These are phyloP conservation scores for Fusarium dimerum DNA, from an alignment of 2,329 filamentous ascomycete species.

Conservation along the genomic window DNA sequence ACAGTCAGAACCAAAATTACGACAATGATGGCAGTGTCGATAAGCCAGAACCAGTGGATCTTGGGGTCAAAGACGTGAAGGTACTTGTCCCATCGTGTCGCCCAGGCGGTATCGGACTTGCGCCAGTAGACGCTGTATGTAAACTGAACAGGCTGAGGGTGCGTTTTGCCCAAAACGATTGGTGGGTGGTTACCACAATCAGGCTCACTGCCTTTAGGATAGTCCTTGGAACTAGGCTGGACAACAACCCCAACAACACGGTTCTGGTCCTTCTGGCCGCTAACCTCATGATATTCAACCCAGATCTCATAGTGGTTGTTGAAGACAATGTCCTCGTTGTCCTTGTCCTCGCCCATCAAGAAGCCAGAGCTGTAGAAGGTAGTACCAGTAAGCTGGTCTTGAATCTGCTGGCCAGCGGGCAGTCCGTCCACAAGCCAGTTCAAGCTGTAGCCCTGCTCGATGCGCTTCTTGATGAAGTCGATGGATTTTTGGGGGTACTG, in stretches of 20 bases:
- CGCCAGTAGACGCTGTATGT: conserved; percentile 94
- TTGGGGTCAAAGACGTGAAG: conserved; percentile 95
- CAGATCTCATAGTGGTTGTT: conserved; percentile 97
- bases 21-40: conserved; percentile 94
- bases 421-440: conserved; percentile 97
- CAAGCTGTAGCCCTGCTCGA: conserved; percentile 83
- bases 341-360: conserved; percentile 63
- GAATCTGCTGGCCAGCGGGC: conserved; percentile 81
- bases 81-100: conserved; percentile 98
- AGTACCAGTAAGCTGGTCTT: conserved; percentile 73
- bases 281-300: conserved; percentile 87
- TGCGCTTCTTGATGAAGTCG: conserved; percentile 79
- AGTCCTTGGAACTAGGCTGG: conserved; percentile 72
- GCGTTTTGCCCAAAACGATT: conserved; percentile 63
- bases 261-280: conserved; percentile 65
- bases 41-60: conserved; percentile 98
- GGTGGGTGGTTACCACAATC: conserved; percentile 65
- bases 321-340: conserved; percentile 61
- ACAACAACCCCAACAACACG: conserved; percentile 92
- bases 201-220: conserved; percentile 46
- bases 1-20: conserved; percentile 90
- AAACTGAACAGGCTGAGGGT: conserved; percentile 69
- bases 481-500: conserved; percentile 66
- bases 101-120: conserved; percentile 83
- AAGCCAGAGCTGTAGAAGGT: conserved; percentile 93